These are phyloP conservation scores for Tuber indicum DNA, from an alignment of 495 filamentous ascomycete species.

Conservation along the genomic window DNA sequence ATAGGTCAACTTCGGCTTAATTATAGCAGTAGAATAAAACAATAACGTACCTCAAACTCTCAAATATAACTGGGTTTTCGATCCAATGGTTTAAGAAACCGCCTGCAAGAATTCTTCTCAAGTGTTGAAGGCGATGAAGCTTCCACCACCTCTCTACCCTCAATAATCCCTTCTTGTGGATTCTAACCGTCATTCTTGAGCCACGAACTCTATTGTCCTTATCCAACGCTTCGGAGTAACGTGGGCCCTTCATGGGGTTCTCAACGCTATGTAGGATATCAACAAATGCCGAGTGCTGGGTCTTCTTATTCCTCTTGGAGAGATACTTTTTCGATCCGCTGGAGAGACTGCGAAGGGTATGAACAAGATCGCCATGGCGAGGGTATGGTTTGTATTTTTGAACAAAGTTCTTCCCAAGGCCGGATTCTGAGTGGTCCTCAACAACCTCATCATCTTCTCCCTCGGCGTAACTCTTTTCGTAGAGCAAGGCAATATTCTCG, in stretches of 20 bases:
- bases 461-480: slow-evolving; percentile 72
- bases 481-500: slow-evolving; percentile 82
- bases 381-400: slow-evolving; percentile 45
- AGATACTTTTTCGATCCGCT: slow-evolving; percentile 61
- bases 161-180: slow-evolving; percentile 65
- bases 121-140: slow-evolving; percentile 64
- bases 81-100: slow-evolving; percentile 77
- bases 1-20: neutral
- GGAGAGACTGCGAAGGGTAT: slow-evolving; percentile 47
- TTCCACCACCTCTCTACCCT: slow-evolving; percentile 90
- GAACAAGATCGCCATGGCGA: slow-evolving; percentile 42
- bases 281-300: slow-evolving; percentile 67
- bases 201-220: slow-evolving; percentile 70
- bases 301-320: slow-evolving; percentile 71
- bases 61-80: slow-evolving; percentile 70
- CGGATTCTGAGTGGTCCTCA: slow-evolving; percentile 48
- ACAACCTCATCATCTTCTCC: slow-evolving; percentile 49
- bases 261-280: slow-evolving; percentile 82
- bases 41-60: slow-evolving; percentile 56
- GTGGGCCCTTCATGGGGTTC: slow-evolving; percentile 64
- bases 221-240: slow-evolving; percentile 64
- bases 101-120: slow-evolving; percentile 69
- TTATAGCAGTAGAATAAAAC: neutral
- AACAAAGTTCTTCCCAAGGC: slow-evolving; percentile 41
- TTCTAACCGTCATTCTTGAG: slow-evolving; percentile 66